phyloP scores from a whole-genome alignment of 2,329 filamentous ascomycete genomes.

The Rhynchosporium agropyri region DNA sequence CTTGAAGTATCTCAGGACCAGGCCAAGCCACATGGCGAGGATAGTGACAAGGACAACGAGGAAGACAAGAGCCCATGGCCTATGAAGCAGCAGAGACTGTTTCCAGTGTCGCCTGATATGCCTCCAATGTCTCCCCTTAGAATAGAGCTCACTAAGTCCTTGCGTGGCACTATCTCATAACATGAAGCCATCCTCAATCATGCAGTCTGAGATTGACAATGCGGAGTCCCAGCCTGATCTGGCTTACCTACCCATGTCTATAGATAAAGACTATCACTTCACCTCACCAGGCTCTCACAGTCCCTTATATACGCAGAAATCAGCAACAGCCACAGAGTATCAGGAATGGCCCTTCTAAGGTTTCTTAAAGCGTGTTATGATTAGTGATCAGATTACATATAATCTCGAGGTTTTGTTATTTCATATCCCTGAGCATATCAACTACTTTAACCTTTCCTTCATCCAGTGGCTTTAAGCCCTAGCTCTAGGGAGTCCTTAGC shows the following conservation, averaged over 20 bases:
- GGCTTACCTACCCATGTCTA: neutral
- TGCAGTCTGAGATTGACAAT: constrained; percentile 19
- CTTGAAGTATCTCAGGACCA: constrained; percentile 10
- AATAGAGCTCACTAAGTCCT: neutral
- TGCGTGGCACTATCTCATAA: constrained; percentile 16
- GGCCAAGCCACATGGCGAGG: constrained; percentile 13
- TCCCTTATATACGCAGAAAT: constrained; percentile 20
- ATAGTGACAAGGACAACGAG: constrained; percentile 8
- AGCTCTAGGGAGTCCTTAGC: constrained; percentile 20
- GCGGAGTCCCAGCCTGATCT: constrained; percentile 19
- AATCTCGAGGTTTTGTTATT: constrained; percentile 26
- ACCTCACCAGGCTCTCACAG: constrained; percentile 24
- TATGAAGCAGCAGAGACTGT: constrained; percentile 24
- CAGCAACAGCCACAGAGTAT: constrained; percentile 27
- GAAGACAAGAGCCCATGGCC: constrained; percentile 21
- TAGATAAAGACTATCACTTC: constrained; percentile 20
- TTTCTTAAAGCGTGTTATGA: constrained; percentile 29
- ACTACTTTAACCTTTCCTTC: constrained; percentile 25
- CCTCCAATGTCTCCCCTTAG: constrained; percentile 13
- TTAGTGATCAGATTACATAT: constrained; percentile 23
- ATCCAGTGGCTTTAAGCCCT: constrained; percentile 15
- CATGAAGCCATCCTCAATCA: constrained; percentile 20
- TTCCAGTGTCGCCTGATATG: constrained; percentile 14
- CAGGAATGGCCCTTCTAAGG: constrained; percentile 31
- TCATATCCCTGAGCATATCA: constrained; percentile 21